Evolutionary conservation across 2,329 filamentous ascomycete species (phyloP), one percentile per base, ranked within the genome.

Genomic region (Lanzia echinophila): DNA sequence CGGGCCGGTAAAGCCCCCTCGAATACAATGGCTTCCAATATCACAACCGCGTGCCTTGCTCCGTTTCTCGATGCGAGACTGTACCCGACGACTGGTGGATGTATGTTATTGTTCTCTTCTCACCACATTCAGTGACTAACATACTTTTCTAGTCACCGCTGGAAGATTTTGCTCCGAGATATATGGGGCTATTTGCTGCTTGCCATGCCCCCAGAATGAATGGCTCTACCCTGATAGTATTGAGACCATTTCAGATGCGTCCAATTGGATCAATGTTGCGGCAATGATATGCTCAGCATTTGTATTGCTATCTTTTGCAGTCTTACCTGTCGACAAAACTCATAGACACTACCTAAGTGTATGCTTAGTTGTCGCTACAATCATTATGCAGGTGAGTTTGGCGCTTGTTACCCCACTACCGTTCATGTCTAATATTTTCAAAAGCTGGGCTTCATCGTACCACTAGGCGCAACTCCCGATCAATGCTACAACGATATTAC

Each of bases 271-370:
- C 54, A 90, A 88, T 59, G 83, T 95, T 15, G 81, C 78, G 10
- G 83, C 89, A 52, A 78, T 90, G 41, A 71, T 86, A 46, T 83
- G 87, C 62, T 86, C 87, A 57, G 65, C 83, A 15, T 92, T 94
- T 65, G 75, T 97, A 53, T 73, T 97, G 15, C 49, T 88, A 6
- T 95, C 90, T 6, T 97, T 90, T 77, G 73, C 82, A 3, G 76
- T 86, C 13, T 75, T 99, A 20, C 91, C 94, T 0, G 82, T 89
- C 22, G 90, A 95, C 63, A 92, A 89, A 74, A 96, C 94, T 6
- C 83, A 90, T 66, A 84, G 91, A 50, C 94, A 99, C 69, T 97
- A 97, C 66, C 76, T 99, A 36, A 96, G 88, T 67, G 86, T 96
- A 60, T 94, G 90, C 68, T 75, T 97, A 49, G 87, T 88, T 5